Percentiles rank a stretch among this genome's conserved stretches.
These are phyloP conservation scores for Penicillium sp. DNA, from an alignment of 2,329 filamentous ascomycete genomes.

Conservation along the genomic window DNA sequence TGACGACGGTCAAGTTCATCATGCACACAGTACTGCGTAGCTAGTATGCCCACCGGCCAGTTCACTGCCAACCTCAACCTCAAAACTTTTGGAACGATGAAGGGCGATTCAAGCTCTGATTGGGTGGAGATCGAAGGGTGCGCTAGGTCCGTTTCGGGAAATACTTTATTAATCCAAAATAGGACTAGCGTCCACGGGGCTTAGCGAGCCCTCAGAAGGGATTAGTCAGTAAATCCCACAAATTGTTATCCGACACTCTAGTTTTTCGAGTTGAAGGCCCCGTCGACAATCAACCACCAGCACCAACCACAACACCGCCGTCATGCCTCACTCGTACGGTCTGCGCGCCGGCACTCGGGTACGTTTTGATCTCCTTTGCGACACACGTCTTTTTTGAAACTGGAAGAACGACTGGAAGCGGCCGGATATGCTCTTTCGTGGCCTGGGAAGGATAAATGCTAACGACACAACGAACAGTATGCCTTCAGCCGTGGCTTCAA, in stretches of 20 bases:
- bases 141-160: not conserved
- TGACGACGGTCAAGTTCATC: too few species aligned
- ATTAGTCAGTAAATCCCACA: constrained; percentile 10
- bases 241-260: constrained; percentile 12
- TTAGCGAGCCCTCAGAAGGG: constrained; percentile 24
- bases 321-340: constrained; percentile 84
- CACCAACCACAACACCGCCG: constrained; percentile 53
- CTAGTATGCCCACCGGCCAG: too few species aligned
- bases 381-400: constrained; percentile 6
- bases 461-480: constrained; percentile 55
- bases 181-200: not conserved
- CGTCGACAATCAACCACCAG: constrained; percentile 39
- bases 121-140: not conserved
- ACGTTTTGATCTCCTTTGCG: constrained; percentile 43
- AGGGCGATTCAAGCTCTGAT: constrained; percentile 1
- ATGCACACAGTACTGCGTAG: too few species aligned
- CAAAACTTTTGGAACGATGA: not conserved
- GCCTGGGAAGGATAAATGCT: constrained; percentile 29
- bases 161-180: not conserved
- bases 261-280: constrained; percentile 18
- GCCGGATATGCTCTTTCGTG: constrained; percentile 11
- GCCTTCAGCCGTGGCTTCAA: constrained; percentile 93
- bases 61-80: not conserved
- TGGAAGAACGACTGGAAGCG: not conserved
- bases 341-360: constrained; percentile 81